These are phyloP conservation scores for Plectranthus barbatus DNA, from an alignment of 257 asterid genomes.

Conservation along the genomic window DNA sequence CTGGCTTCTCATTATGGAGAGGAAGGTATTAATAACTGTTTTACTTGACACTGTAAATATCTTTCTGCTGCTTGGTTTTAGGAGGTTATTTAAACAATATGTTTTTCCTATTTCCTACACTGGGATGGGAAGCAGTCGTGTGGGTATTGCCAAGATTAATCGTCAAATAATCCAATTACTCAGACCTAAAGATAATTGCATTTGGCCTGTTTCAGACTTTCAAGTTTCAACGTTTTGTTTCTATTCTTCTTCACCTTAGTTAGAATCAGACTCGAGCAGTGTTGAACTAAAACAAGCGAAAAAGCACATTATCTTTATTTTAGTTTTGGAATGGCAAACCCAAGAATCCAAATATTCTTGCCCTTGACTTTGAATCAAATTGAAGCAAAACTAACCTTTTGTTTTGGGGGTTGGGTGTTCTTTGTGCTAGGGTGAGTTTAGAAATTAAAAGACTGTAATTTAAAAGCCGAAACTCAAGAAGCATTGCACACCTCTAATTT, in stretches of 20 bases:
- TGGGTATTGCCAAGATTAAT: not conserved
- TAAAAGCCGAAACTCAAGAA: not conserved
- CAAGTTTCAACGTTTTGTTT: not conserved
- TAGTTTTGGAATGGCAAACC: not conserved
- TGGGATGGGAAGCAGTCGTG: not conserved
- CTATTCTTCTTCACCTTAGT: not conserved
- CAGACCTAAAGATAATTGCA: not conserved
- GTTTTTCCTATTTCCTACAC: not conserved
- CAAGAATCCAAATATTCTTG: not conserved
- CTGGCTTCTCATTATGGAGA: slow-evolving; percentile 91
- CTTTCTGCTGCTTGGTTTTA: not conserved
- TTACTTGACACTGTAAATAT: not conserved
- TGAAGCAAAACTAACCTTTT: not conserved
- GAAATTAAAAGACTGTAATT: not conserved
- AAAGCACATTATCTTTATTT: not conserved
- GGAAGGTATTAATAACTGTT: slow-evolving; percentile 44
- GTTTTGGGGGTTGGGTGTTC: not conserved
- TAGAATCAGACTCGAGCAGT: not conserved
- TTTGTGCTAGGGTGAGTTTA: not conserved
- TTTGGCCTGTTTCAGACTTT: not conserved
- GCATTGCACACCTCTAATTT: not conserved
- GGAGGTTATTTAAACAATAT: not conserved
- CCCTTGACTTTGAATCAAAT: not conserved
- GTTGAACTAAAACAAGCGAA: not conserved
- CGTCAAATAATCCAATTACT: not conserved